These are phyloP conservation scores for Diaporthe velutina DNA, from an alignment of 2,329 filamentous ascomycete species.

Conservation along the genomic window DNA sequence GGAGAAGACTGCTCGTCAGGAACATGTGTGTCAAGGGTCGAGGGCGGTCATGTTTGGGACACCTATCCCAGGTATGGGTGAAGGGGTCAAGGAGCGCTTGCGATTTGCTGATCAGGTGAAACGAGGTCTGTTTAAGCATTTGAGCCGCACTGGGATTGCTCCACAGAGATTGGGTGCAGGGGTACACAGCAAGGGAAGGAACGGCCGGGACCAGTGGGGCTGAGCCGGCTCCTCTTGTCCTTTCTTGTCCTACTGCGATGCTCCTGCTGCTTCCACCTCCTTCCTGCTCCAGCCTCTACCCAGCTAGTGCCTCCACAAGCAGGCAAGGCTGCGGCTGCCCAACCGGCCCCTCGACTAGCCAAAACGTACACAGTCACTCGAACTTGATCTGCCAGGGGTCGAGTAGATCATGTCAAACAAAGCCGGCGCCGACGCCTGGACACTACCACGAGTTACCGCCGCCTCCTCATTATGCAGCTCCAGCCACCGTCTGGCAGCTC, in stretches of 20 bases:
- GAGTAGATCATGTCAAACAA: constrained; percentile 28
- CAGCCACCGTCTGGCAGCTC: not conserved
- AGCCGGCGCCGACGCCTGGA: constrained; percentile 10
- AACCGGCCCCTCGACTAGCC: constrained; percentile 3
- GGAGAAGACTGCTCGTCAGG: not conserved
- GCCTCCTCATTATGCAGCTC: constrained; percentile 12
- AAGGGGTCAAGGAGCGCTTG: constrained; percentile 25
- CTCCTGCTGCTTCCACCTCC: not conserved
- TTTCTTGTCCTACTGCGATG: not conserved
- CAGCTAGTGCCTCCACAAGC: not conserved
- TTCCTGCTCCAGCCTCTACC: not conserved
- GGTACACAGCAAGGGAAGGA: not conserved
- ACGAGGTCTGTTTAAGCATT: constrained; percentile 40
- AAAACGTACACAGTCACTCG: not conserved
- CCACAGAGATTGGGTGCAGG: constrained; percentile 2
- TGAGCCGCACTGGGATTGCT: constrained; percentile 36
- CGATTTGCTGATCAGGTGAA: constrained; percentile 36
- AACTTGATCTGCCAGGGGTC: constrained; percentile 22
- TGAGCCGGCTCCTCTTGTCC: not conserved
- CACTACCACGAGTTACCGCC: not conserved
- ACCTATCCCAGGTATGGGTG: constrained; percentile 1
- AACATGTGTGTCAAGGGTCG: not conserved
- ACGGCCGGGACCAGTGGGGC: constrained; percentile 19
- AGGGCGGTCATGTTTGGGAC: constrained; percentile 25
- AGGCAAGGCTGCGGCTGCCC: not conserved